Evolutionary conservation across 2,329 filamentous ascomycete genomes (phyloP).

Genomic region (Ascochyta lentis): DNA sequence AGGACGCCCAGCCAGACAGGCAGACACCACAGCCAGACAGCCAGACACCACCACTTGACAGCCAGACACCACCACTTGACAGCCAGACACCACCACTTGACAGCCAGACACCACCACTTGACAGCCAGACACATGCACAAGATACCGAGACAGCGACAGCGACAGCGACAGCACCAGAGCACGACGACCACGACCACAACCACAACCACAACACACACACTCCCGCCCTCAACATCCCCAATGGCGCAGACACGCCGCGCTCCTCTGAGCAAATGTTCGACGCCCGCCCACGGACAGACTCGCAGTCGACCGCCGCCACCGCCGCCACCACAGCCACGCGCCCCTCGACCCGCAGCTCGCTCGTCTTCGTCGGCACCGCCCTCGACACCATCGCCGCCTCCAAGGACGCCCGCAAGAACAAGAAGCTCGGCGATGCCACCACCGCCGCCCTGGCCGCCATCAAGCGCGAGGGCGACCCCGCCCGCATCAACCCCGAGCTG

Average conservation of each 20-base stretch:
- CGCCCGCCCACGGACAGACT: slow-evolving; percentile 62
- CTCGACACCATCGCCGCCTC: slow-evolving; percentile 90
- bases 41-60: neutral
- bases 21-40: neutral
- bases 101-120: too few species aligned
- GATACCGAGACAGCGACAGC: too few species aligned
- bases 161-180: too few species aligned
- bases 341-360: slow-evolving; percentile 80
- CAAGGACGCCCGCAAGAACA: slow-evolving; percentile 87
- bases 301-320: slow-evolving; percentile 61
- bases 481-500: slow-evolving; percentile 86
- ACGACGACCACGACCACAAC: too few species aligned
- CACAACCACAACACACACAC: neutral
- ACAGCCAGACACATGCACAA: too few species aligned
- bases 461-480: slow-evolving; percentile 76
- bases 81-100: too few species aligned
- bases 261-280: slow-evolving; percentile 47
- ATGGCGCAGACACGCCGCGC: slow-evolving; percentile 36
- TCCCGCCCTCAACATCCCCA: slow-evolving; percentile 35
- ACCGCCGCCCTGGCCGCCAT: slow-evolving; percentile 84
- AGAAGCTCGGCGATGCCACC: slow-evolving; percentile 80
- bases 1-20: neutral
- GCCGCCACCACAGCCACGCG: slow-evolving; percentile 55
- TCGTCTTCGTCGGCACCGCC: slow-evolving; percentile 94
- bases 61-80: slow-evolving; percentile 16